Percentiles rank a stretch among this genome's conserved stretches.
Evolutionary conservation across 2,329 filamentous ascomycete species (phyloP).

Genomic region (Decorospora gaudefroyi): DNA sequence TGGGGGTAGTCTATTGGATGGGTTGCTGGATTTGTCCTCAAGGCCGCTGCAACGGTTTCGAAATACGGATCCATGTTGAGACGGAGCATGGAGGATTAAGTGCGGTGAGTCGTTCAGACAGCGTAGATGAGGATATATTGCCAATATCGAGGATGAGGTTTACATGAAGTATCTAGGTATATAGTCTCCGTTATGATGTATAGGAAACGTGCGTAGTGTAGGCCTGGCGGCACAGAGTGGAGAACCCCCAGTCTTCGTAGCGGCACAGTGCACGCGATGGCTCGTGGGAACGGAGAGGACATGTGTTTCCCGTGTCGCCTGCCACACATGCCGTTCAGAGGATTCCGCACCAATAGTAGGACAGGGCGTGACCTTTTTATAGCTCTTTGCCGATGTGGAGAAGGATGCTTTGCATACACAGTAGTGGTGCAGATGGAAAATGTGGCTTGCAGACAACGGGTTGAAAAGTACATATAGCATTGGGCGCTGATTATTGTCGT

Average conservation of each 20-base stretch:
- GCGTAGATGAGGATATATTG: too few relatives aligned
- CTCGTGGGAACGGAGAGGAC: conserved; percentile 24
- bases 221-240: too few relatives aligned
- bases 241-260: conserved; percentile 7
- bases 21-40: too few relatives aligned
- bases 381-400: conserved; percentile 21
- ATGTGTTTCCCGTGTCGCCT: conserved; percentile 33
- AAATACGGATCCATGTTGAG: too few relatives aligned
- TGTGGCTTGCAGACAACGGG: conserved; percentile 32
- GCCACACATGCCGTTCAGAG: conserved; percentile 17
- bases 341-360: conserved; percentile 24
- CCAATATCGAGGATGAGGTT: too few relatives aligned
- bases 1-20: too few relatives aligned
- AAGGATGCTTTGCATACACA: conserved; percentile 7
- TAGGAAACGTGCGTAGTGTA: too few relatives aligned
- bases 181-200: too few relatives aligned
- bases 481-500: conserved; percentile 7
- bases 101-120: too few relatives aligned
- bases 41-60: too few relatives aligned
- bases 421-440: conserved; percentile 22
- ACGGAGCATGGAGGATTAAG: too few relatives aligned
- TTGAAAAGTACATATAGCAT: conserved; percentile 18
- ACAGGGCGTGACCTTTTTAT: conserved; percentile 32
- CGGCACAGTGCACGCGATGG: conserved; percentile 15
- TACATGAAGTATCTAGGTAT: too few relatives aligned